A percentile compares a stretch with the other conserved stretches of the same genome.
These are phyloP conservation scores for Mycena crocata DNA, from an alignment of 768 basidiomycete genomes.

Conservation along the genomic window DNA sequence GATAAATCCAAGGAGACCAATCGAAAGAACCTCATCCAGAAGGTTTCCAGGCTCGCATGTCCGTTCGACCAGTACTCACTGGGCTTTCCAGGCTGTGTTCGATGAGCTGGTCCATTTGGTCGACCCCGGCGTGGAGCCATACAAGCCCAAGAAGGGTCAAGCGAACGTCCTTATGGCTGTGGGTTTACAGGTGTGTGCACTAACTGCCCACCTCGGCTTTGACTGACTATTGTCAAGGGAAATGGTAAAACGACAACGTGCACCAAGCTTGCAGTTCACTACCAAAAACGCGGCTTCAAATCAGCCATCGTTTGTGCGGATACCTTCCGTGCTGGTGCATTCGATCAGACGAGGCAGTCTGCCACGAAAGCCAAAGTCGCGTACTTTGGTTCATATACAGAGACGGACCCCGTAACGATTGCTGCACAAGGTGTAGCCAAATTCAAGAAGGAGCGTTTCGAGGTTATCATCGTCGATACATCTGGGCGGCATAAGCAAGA, in stretches of 20 bases:
- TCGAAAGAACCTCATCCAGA: slow-evolving; percentile 90
- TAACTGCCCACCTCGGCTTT: not conserved
- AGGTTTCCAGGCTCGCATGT: slow-evolving; percentile 58
- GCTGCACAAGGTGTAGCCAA: slow-evolving; percentile 95
- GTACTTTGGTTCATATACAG: slow-evolving; percentile 99
- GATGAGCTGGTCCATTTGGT: slow-evolving; percentile 96
- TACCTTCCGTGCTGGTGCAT: slow-evolving; percentile 99
- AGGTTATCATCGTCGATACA: slow-evolving; percentile 98
- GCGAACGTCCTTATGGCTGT: slow-evolving; percentile 97
- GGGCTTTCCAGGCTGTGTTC: slow-evolving; percentile 80
- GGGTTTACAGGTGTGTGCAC: slow-evolving; percentile 81
- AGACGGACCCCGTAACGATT: slow-evolving; percentile 96
- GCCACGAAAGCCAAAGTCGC: slow-evolving; percentile 99
- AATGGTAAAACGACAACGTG: slow-evolving; percentile 99
- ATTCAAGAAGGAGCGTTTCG: slow-evolving; percentile 98
- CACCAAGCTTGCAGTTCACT: slow-evolving; percentile 98
- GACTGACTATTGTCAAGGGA: slow-evolving; percentile 63
- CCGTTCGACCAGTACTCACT: not conserved
- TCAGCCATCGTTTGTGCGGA: slow-evolving; percentile 98
- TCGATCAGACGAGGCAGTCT: slow-evolving; percentile 98
- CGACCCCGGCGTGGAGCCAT: slow-evolving; percentile 95
- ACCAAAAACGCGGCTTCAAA: slow-evolving; percentile 96
- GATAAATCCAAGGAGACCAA: slow-evolving; percentile 86
- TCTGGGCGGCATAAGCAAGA: slow-evolving; percentile 98
- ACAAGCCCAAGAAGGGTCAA: slow-evolving; percentile 96